Conservation (phyloP, 1,284 basidiomycete genomes). For the Chalciporus sp. region DNA sequence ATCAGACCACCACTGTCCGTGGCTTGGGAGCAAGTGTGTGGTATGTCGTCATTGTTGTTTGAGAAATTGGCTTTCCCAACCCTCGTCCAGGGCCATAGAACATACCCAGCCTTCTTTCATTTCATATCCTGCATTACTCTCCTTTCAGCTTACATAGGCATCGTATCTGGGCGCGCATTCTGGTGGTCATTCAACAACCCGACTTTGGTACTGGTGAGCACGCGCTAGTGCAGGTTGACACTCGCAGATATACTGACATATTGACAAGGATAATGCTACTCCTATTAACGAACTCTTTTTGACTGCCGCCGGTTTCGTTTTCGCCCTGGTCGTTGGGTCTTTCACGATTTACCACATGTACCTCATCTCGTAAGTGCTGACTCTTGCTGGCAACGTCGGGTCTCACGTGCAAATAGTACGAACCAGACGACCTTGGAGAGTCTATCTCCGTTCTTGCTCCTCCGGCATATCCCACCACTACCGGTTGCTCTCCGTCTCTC, state of each 20-base stretch:
- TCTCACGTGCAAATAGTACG: slow-evolving; percentile 50
- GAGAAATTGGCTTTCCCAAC: slow-evolving; percentile 1
- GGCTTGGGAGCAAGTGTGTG: slow-evolving; percentile 81
- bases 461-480: slow-evolving; percentile 67
- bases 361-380: slow-evolving; percentile 68
- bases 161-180: slow-evolving; percentile 59
- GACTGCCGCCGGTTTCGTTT: slow-evolving; percentile 60
- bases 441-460: slow-evolving; percentile 74
- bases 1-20: slow-evolving; percentile 87
- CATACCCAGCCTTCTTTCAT: slow-evolving; percentile 85
- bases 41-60: slow-evolving; percentile 44
- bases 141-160: slow-evolving; percentile 63
- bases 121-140: slow-evolving; percentile 73
- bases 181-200: slow-evolving; percentile 71
- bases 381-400: background rate
- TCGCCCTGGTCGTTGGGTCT: slow-evolving; percentile 72
- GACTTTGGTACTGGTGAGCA: slow-evolving; percentile 52
- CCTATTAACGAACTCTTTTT: slow-evolving; percentile 76
- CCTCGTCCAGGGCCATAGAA: slow-evolving; percentile 69
- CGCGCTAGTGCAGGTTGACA: background rate
- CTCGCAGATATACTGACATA: slow-evolving; percentile 9
- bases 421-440: slow-evolving; percentile 88
- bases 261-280: slow-evolving; percentile 56
- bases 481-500: slow-evolving; percentile 55
- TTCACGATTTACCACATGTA: slow-evolving; percentile 82